Evolutionary conservation across 805 yeast genomes (phyloP).

Genomic region (Yarrowia keelungensis): DNA sequence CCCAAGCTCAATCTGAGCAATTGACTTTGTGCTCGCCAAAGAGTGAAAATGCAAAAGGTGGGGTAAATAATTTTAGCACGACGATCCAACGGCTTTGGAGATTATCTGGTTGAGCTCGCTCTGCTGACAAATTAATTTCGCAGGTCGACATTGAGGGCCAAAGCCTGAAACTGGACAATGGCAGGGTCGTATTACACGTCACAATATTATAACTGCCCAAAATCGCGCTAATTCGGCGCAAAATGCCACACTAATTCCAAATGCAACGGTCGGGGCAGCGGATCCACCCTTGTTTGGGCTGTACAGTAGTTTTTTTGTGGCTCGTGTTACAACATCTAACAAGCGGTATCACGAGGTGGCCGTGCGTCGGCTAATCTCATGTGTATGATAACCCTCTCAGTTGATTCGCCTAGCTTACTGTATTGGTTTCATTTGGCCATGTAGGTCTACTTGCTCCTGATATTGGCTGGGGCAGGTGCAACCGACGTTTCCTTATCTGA

Average conservation of each 20-base stretch:
- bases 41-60: slow-evolving; percentile 1
- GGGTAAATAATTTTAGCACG: background rate
- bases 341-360: background rate
- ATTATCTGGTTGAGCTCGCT: no score
- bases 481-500: slow-evolving; percentile 29
- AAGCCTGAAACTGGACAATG: background rate
- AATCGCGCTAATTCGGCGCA: background rate
- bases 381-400: background rate
- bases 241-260: background rate
- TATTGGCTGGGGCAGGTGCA: background rate
- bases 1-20: background rate
- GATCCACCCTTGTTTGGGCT: background rate
- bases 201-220: background rate
- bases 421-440: background rate
- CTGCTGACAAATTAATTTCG: background rate
- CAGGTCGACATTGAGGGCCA: background rate
- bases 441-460: background rate
- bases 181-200: background rate
- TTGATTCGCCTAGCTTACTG: slow-evolving; percentile 4
- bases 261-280: slow-evolving; percentile 18
- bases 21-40: background rate
- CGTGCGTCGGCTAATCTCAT: background rate
- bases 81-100: slow-evolving; percentile 18
- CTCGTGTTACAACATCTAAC: slow-evolving; percentile 5
- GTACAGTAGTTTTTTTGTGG: background rate